Evolutionary conservation across 257 asterid genomes (phyloP).

Genomic region (Asclepias syriaca): DNA sequence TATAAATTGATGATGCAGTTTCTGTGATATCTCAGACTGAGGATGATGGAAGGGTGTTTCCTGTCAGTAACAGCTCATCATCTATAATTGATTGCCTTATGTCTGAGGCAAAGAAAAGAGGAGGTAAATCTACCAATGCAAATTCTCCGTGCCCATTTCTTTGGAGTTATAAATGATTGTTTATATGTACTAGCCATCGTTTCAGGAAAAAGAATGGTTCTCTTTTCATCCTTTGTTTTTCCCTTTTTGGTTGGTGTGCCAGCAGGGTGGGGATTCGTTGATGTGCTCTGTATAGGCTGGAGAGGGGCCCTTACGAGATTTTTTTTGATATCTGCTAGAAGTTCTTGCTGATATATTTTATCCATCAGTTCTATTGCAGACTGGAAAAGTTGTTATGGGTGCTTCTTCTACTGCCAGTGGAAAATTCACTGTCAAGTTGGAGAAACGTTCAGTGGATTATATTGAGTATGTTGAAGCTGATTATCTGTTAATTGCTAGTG

Average conservation of each 20-base stretch:
- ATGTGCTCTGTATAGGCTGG: not conserved
- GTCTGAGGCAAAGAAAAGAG: constrained; percentile 76
- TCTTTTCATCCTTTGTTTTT: not conserved
- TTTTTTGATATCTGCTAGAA: constrained; percentile 1
- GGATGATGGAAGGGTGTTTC: constrained; percentile 89
- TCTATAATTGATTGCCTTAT: constrained; percentile 75
- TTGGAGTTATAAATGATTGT: not conserved
- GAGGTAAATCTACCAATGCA: constrained; percentile 43
- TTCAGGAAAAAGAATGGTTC: not conserved
- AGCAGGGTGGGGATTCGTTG: not conserved
- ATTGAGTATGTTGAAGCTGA: constrained; percentile 61
- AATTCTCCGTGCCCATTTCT: not conserved
- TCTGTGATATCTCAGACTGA: constrained; percentile 57
- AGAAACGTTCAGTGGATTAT: constrained; percentile 55
- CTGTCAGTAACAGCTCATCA: constrained; percentile 77
- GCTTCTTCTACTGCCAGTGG: constrained; percentile 48
- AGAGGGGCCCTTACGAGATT: not conserved
- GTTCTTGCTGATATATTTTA: constrained; percentile 29
- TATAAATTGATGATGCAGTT: constrained; percentile 9
- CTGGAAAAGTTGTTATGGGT: constrained; percentile 69
- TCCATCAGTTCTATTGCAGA: constrained; percentile 63
- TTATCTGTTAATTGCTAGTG: constrained; percentile 79
- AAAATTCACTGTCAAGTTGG: constrained; percentile 62
- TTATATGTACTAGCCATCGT: not conserved
- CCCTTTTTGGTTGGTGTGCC: not conserved